Base-by-base conservation (phyloP, 2,329 filamentous ascomycete species). In the Rutstroemia sydowiana region DNA sequence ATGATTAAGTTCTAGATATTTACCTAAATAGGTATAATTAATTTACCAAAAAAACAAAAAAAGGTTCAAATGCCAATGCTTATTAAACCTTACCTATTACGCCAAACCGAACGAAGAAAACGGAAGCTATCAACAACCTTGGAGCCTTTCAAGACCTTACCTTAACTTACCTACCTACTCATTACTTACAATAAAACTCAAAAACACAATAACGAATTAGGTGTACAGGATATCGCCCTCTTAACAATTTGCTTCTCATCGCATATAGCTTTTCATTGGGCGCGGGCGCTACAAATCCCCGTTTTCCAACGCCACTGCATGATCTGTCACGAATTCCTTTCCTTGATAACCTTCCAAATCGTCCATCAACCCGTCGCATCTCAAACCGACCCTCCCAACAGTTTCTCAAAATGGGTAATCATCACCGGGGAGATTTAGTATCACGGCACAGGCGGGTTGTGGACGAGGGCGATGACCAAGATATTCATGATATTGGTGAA, bases 381-480 rank as follows among this genome's bases (percentile, higher is more conserved):
- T 62, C 58, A 53, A 57, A n/a, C 57, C 61, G 58, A 59, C 58
- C 30, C 58, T 48, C 55, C 54, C 44, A 55, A 58, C 45, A 62
- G 55, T 51, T 61, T 58, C 56, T 59, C 59, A 69, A 57, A 48
- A 79, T 78, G 75, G 73, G 71, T 65, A 68, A 71, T 51, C 67
- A 76, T 64, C 77, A 79, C 65, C 79, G 81, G 68, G 83, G 78
- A 71, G 84, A 82, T 70, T 69, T 81, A 62, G 78, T 85, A 68
- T 81, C 81, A 66, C 80, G 80, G 61, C 79, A 84, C 64, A 81
- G 84, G 66, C 79, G 83, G 61, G 76, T 82, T 59, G 82, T 83
- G 68, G 83, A 87, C 63, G 84, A 87, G 66, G 83, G 77, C 60
- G 84, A 87, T 62, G 84, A 87, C 59, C 83, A 87, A 58, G 77